Evolutionary conservation across 2,329 filamentous ascomycete species (phyloP), one percentile per base, ranked within the genome.

Genomic region (Huntiella abstrusa): DNA sequence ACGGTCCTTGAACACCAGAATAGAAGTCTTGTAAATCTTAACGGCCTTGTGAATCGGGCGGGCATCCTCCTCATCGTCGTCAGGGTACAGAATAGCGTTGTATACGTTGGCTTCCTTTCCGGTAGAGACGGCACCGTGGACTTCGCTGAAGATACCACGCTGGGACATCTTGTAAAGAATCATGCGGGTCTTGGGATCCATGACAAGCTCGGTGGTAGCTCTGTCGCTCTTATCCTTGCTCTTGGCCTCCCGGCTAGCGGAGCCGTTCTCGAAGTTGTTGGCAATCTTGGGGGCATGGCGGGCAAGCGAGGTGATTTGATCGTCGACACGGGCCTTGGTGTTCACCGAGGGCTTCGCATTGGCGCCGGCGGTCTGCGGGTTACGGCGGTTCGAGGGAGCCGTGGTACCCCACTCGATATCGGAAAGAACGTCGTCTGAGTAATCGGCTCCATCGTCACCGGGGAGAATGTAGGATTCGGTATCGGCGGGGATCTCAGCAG

Each of bases 91-190:
- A 8, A 93, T 71, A 13, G 88, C 86, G 52, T 92, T 85, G 64
- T 98, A 98, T 19, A 98, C 91, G 60, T 98, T 98, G 50, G 91
- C 91, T 62, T 98, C 91, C 61, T 98, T 98, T 47, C 91, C 91
- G 0, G 91, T 98, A 51, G 85, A 94, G 54, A 98, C 73, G 58
- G 91, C 91, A 41, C 92, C 91, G 59, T 98, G 86, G 44, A 98
- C 80, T 61, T 95, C 87, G 48, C 80, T 83, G 43, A 98, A 78
- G 52, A 88, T 70, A 50, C 85, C 81, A 33, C 85, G 77, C 61
- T 96, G 95, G 66, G 96, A 88, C 73, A 98, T 85, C 64, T 95
- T 85, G 53, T 95, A 69, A 46, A 98, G 68, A 51, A 98, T 87
- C 84, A 95, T 93, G 54, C 87, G 81, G 11, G 91, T 98, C 46